These are phyloP conservation scores for Rhizopogon salebrosus DNA, from an alignment of 768 basidiomycete genomes.

Conservation along the genomic window DNA sequence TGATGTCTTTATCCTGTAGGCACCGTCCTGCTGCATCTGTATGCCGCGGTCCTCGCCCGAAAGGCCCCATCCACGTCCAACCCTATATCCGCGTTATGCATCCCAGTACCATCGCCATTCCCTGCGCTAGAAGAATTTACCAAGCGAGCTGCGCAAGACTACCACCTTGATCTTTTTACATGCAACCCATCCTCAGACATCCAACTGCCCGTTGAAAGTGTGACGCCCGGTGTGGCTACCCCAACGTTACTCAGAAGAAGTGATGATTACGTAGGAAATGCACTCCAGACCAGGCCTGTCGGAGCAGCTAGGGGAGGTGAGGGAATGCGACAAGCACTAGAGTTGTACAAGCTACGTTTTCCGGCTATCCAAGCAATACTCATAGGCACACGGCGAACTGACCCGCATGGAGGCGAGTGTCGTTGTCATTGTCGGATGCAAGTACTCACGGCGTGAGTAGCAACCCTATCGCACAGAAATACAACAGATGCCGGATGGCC, in stretches of 20 bases:
- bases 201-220: constrained; percentile 43
- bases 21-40: constrained; percentile 91
- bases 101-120: constrained; percentile 89
- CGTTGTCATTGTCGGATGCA: not conserved
- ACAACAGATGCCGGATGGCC: constrained; percentile 93
- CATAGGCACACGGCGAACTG: constrained; percentile 82
- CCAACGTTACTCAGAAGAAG: constrained; percentile 9
- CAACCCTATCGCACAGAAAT: constrained; percentile 62
- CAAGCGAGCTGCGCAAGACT: constrained; percentile 48
- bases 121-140: constrained; percentile 82
- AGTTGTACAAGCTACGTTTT: constrained; percentile 61
- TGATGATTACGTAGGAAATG: not conserved
- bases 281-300: constrained; percentile 30
- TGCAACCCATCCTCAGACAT: constrained; percentile 29
- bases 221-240: constrained; percentile 30
- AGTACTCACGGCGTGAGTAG: constrained; percentile 32
- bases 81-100: constrained; percentile 71
- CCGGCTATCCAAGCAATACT: constrained; percentile 75
- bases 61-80: constrained; percentile 29
- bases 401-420: constrained; percentile 88
- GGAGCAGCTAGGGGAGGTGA: constrained; percentile 56
- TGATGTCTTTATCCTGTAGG: constrained; percentile 41
- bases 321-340: constrained; percentile 76
- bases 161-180: constrained; percentile 70
- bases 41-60: constrained; percentile 65